Conservation (phyloP, 441 rosid genomes). For the Adansonia gregorii region DNA sequence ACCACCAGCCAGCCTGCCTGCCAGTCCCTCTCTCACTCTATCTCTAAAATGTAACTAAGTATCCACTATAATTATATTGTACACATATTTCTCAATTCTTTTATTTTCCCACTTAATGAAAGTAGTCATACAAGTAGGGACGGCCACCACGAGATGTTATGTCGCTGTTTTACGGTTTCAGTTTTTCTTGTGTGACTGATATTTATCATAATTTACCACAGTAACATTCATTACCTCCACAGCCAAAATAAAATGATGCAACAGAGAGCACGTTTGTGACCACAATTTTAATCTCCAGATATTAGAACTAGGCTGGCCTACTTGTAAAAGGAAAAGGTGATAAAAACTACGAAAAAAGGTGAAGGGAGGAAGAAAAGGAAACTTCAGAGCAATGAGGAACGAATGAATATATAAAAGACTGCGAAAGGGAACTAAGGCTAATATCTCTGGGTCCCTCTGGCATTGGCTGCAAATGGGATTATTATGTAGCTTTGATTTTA, state of each 20-base stretch:
- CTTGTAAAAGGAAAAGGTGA: constrained; percentile 33
- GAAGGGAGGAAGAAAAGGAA: constrained; percentile 35
- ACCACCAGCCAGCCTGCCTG: constrained; percentile 41
- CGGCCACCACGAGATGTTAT: too few species aligned
- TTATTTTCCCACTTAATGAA: constrained; percentile 21
- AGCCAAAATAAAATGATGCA: too few species aligned
- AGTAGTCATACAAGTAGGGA: constrained; percentile 37
- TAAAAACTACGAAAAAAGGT: constrained; percentile 22
- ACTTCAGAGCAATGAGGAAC: constrained; percentile 55
- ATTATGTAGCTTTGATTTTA: constrained; percentile 49
- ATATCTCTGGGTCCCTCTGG: constrained; percentile 53
- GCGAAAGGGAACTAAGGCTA: constrained; percentile 59
- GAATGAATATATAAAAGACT: constrained; percentile 55
- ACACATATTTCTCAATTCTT: constrained; percentile 31
- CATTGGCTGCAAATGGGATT: constrained; percentile 43
- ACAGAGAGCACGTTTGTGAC: too few species aligned
- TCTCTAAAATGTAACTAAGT: constrained; percentile 35
- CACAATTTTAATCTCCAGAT: too few species aligned
- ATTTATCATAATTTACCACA: too few species aligned
- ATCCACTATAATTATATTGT: constrained; percentile 41
- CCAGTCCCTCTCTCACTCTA: constrained; percentile 32
- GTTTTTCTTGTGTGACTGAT: too few species aligned
- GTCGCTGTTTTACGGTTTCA: too few species aligned
- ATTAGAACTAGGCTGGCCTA: constrained; percentile 2
- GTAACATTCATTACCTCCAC: too few species aligned